Percentiles rank a stretch among this genome's conserved stretches.
phyloP scores from a whole-genome alignment of 257 asterid genomes.

The Parsonsia alboflavescens region DNA sequence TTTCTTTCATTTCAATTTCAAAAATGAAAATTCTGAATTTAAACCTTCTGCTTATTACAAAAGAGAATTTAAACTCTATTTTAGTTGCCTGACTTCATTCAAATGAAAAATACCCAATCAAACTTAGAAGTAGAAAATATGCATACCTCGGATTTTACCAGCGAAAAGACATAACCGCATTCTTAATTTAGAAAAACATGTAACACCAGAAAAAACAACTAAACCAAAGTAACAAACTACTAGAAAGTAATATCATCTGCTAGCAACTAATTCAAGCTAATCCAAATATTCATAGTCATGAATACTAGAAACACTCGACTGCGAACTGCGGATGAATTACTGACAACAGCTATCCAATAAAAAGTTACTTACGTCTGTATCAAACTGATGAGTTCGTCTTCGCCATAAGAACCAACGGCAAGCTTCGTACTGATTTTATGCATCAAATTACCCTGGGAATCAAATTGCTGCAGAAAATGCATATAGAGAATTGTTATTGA shows the following conservation, averaged over 20 bases:
- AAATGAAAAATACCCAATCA: not conserved
- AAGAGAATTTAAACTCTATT: too few species aligned
- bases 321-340: not conserved
- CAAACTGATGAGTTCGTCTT: constrained; percentile 87
- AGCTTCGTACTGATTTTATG: constrained; percentile 72
- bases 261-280: not conserved
- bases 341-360: not conserved
- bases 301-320: not conserved
- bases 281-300: not conserved
- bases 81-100: not conserved
- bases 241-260: not conserved
- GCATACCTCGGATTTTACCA: not conserved
- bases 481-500: not conserved
- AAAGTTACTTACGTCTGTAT: constrained; percentile 65
- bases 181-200: not conserved
- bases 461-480: constrained; percentile 71
- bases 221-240: too few species aligned
- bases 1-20: not conserved
- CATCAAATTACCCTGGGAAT: constrained; percentile 65
- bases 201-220: not conserved
- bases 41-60: not conserved
- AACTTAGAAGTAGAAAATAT: not conserved
- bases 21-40: not conserved
- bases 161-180: too few species aligned
- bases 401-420: constrained; percentile 81